Evolutionary conservation across 2,329 filamentous ascomycete species (phyloP).

Genomic region (Arthrobotrys pseudoclavata): DNA sequence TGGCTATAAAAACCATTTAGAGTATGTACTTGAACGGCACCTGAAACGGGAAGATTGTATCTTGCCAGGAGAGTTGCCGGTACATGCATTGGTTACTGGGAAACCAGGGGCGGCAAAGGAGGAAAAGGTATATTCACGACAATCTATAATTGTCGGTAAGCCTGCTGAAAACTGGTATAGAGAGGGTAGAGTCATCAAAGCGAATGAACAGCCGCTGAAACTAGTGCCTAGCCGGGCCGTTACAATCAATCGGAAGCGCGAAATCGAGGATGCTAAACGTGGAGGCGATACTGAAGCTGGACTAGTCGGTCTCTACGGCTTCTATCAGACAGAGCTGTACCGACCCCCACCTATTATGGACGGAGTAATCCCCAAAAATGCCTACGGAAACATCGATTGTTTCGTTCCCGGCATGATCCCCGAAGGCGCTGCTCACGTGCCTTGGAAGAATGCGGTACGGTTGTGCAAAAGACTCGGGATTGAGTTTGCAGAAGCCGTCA

Average conservation of each 20-base stretch:
- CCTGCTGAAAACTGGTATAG: slow-evolving; percentile 93
- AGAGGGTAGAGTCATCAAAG: slow-evolving; percentile 81
- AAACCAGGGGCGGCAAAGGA: slow-evolving; percentile 71
- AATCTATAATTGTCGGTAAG: slow-evolving; percentile 81
- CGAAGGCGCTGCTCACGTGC: slow-evolving; percentile 26
- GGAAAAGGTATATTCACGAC: slow-evolving; percentile 78
- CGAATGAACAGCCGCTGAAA: slow-evolving; percentile 84
- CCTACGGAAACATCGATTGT: slow-evolving; percentile 81
- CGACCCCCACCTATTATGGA: slow-evolving; percentile 80
- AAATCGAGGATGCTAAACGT: slow-evolving; percentile 86
- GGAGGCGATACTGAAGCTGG: slow-evolving; percentile 72
- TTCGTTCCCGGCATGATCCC: slow-evolving; percentile 46
- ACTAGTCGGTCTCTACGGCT: slow-evolving; percentile 70
- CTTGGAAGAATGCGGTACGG: slow-evolving; percentile 71
- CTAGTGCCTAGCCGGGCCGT: slow-evolving; percentile 75
- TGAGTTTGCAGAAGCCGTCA: slow-evolving; percentile 90
- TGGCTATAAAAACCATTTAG: slow-evolving; percentile 87
- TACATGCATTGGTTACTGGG: slow-evolving; percentile 70
- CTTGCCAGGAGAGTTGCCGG: slow-evolving; percentile 74
- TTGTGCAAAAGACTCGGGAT: slow-evolving; percentile 82
- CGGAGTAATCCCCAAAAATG: slow-evolving; percentile 80
- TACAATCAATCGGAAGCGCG: slow-evolving; percentile 85
- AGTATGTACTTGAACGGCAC: slow-evolving; percentile 83
- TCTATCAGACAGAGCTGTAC: slow-evolving; percentile 73
- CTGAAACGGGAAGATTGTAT: slow-evolving; percentile 86